Conservation (phyloP, 495 filamentous ascomycete genomes). For the Neurospora tetrasperma region DNA sequence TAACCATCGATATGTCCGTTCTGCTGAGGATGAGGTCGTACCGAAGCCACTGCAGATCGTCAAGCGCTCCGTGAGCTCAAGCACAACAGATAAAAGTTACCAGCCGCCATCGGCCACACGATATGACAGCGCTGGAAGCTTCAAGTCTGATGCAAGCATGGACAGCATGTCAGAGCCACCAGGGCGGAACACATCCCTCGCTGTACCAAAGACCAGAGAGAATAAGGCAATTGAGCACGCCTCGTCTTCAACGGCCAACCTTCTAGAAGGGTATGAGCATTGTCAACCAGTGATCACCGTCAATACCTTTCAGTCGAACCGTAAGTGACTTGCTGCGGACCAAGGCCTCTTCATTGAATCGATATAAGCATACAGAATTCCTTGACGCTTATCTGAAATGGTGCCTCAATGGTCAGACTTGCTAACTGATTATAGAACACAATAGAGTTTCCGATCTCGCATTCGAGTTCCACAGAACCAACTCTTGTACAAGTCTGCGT, state of each 20-base stretch:
- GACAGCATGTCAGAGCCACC: slow-evolving; percentile 14
- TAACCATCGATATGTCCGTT: not conserved
- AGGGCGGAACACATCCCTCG: slow-evolving; percentile 10
- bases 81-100: not conserved
- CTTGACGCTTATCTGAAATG: not conserved
- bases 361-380: not conserved
- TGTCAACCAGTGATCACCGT: not conserved
- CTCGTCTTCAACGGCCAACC: not conserved
- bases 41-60: slow-evolving; percentile 24
- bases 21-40: slow-evolving; percentile 4
- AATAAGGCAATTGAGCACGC: not conserved
- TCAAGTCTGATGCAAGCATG: slow-evolving; percentile 11
- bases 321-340: not conserved
- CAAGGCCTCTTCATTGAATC: not conserved
- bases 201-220: slow-evolving; percentile 20
- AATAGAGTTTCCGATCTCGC: not conserved
- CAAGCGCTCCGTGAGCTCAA: slow-evolving; percentile 12
- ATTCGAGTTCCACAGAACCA: not conserved
- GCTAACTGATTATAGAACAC: not conserved
- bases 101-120: not conserved
- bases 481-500: not conserved
- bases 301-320: not conserved
- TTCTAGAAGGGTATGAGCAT: not conserved
- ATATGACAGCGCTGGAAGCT: slow-evolving; percentile 9
- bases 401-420: not conserved